Conservation (phyloP, 1,284 basidiomycete species). For the Malassezia nana region DNA sequence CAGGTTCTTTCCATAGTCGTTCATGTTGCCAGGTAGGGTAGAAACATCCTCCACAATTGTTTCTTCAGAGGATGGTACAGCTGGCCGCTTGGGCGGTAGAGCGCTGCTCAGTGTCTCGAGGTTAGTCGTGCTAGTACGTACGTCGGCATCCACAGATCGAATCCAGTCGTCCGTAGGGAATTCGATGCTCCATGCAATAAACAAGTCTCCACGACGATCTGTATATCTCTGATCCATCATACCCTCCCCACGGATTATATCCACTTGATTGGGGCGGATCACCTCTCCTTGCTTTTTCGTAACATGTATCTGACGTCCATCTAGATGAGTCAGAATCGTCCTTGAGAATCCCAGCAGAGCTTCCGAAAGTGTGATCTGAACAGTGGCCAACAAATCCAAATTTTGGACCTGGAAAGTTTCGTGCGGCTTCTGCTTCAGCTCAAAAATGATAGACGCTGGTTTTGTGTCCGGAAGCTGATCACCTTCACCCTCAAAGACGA, state of each 20-base stretch:
- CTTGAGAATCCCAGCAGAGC: constrained; percentile 37
- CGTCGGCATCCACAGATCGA: constrained; percentile 12
- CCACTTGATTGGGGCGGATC: constrained; percentile 33
- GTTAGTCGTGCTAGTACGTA: constrained; percentile 12
- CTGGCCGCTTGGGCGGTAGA: constrained; percentile 28
- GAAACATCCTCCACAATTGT: constrained; percentile 23
- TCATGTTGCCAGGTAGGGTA: constrained; percentile 8
- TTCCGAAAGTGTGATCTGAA: constrained; percentile 47
- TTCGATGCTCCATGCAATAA: constrained; percentile 38
- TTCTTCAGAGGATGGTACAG: constrained; percentile 20
- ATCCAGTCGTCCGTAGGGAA: constrained; percentile 36
- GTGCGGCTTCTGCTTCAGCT: constrained; percentile 62
- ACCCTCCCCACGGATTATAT: constrained; percentile 35
- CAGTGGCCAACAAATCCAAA: constrained; percentile 64
- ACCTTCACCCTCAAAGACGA: constrained; percentile 77
- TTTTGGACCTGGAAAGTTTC: constrained; percentile 70
- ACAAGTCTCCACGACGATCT: constrained; percentile 35
- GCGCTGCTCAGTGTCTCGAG: constrained; percentile 17
- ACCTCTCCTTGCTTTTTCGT: constrained; percentile 20
- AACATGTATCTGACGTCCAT: constrained; percentile 37
- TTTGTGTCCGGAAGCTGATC: constrained; percentile 52
- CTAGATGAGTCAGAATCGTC: constrained; percentile 43
- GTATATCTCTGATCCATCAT: constrained; percentile 31
- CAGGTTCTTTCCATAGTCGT: constrained; percentile 24
- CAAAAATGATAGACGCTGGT: constrained; percentile 61